A percentile compares a stretch with the other conserved stretches of the same genome.
phyloP scores from a whole-genome alignment of 2,329 filamentous ascomycete species.

The Mycosphaerella sp. region DNA sequence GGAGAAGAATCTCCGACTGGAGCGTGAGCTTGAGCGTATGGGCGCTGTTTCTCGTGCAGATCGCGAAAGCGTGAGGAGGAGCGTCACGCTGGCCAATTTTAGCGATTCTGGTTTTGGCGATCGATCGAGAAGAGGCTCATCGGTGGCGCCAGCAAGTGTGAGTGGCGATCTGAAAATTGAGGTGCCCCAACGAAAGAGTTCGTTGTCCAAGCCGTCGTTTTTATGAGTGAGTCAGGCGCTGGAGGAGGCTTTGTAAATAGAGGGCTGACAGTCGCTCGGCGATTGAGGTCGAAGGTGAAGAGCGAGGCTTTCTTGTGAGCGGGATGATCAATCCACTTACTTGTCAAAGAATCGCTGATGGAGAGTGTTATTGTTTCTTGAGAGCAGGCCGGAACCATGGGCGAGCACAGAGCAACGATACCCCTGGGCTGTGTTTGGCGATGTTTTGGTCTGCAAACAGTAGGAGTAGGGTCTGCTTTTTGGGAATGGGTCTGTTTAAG shows the following conservation, averaged over 20 bases:
- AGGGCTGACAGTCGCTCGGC: slow-evolving; percentile 2
- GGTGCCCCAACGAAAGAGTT: slow-evolving; percentile 38
- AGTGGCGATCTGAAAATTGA: slow-evolving; percentile 33
- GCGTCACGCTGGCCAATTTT: slow-evolving; percentile 32
- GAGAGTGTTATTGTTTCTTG: not conserved
- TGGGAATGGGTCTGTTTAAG: not conserved
- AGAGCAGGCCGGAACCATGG: not conserved
- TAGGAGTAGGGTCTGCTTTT: slow-evolving; percentile 5
- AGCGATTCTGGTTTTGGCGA: slow-evolving; percentile 37
- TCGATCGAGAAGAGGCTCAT: slow-evolving; percentile 38
- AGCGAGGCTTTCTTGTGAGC: slow-evolving; percentile 22
- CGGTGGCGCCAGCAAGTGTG: slow-evolving; percentile 34
- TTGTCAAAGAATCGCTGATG: not conserved
- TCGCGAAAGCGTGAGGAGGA: slow-evolving; percentile 38
- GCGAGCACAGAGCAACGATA: not conserved
- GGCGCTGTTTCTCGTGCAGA: slow-evolving; percentile 66
- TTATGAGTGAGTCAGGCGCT: slow-evolving; percentile 36
- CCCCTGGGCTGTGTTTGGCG: slow-evolving; percentile 5
- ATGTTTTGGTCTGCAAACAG: not conserved
- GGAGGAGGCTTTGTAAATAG: slow-evolving; percentile 15
- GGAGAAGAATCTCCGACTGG: slow-evolving; percentile 73
- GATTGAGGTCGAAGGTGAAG: slow-evolving; percentile 14
- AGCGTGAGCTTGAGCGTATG: slow-evolving; percentile 67
- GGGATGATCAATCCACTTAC: not conserved
- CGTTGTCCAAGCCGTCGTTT: slow-evolving; percentile 47